These are phyloP conservation scores for Huntiella bhutanensis DNA, from an alignment of 2,329 filamentous ascomycete species.

Conservation along the genomic window DNA sequence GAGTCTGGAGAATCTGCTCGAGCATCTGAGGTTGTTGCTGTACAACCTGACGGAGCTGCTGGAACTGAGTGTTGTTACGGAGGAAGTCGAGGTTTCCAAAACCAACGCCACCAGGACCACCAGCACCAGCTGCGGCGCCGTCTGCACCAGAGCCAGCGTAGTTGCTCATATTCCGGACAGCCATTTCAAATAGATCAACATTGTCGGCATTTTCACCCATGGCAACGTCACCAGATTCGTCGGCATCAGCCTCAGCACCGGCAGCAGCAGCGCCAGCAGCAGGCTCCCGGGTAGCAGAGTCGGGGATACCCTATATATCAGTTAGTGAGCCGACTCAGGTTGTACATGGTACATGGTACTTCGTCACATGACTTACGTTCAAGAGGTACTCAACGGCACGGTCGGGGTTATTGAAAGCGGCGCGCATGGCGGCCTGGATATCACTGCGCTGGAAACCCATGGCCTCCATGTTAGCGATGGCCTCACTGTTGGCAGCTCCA, in stretches of 20 bases:
- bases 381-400: constrained; percentile 92
- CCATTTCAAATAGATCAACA: constrained; percentile 84
- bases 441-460: constrained; percentile 87
- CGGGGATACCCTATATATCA: constrained; percentile 60
- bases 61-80: constrained; percentile 89
- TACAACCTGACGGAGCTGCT: constrained; percentile 89
- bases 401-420: constrained; percentile 92
- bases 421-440: constrained; percentile 86
- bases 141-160: not conserved
- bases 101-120: constrained; percentile 30
- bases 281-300: constrained; percentile 45
- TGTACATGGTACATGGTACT: not conserved
- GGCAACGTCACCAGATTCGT: constrained; percentile 21
- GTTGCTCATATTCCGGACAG: constrained; percentile 43
- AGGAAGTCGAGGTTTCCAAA: constrained; percentile 80
- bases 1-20: constrained; percentile 90
- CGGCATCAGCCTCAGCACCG: constrained; percentile 22
- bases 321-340: not conserved
- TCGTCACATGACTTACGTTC: constrained; percentile 36
- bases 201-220: constrained; percentile 37
- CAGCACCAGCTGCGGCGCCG: constrained; percentile 30
- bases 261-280: constrained; percentile 22
- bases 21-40: constrained; percentile 98
- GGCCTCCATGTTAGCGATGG: constrained; percentile 81
- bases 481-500: constrained; percentile 62